Conservation (phyloP, 2,329 filamentous ascomycete genomes). For the Diaporthe nobilis region DNA sequence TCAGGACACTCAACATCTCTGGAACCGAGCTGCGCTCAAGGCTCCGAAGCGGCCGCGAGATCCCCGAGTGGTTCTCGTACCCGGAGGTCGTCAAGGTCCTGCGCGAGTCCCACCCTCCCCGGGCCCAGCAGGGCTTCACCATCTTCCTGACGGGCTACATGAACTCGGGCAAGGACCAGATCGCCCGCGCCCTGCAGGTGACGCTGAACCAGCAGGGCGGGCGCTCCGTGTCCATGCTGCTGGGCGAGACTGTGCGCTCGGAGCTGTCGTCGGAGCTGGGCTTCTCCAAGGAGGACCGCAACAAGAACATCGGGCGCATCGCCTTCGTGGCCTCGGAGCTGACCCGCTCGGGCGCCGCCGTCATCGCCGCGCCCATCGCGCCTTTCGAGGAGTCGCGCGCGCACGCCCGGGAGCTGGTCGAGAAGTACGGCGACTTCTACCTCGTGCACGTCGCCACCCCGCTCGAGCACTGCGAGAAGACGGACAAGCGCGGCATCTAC, state of each 20-base stretch:
- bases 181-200: constrained; percentile 94
- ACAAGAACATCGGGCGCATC: constrained; percentile 95
- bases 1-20: constrained; percentile 89
- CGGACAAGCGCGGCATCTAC: constrained; percentile 94
- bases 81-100: constrained; percentile 98
- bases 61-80: constrained; percentile 99
- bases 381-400: constrained; percentile 86
- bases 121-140: constrained; percentile 94
- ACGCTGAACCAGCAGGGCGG: constrained; percentile 98
- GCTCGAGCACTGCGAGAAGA: constrained; percentile 94
- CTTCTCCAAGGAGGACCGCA: constrained; percentile 92
- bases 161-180: constrained; percentile 97
- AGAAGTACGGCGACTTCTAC: constrained; percentile 93
- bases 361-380: constrained; percentile 96
- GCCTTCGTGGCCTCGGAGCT: constrained; percentile 96
- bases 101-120: constrained; percentile 94
- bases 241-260: constrained; percentile 94
- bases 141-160: constrained; percentile 97
- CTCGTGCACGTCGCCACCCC: constrained; percentile 95
- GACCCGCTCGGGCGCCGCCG: constrained; percentile 91
- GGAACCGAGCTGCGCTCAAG: constrained; percentile 93
- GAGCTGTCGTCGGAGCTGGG: constrained; percentile 96
- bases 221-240: constrained; percentile 91
- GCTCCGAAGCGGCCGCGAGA: constrained; percentile 91
- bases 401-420: constrained; percentile 85